Evolutionary conservation across 192 early-diverging fungal species (phyloP), one percentile per base, ranked within the genome.

Genomic region (Coemansia sp.): DNA sequence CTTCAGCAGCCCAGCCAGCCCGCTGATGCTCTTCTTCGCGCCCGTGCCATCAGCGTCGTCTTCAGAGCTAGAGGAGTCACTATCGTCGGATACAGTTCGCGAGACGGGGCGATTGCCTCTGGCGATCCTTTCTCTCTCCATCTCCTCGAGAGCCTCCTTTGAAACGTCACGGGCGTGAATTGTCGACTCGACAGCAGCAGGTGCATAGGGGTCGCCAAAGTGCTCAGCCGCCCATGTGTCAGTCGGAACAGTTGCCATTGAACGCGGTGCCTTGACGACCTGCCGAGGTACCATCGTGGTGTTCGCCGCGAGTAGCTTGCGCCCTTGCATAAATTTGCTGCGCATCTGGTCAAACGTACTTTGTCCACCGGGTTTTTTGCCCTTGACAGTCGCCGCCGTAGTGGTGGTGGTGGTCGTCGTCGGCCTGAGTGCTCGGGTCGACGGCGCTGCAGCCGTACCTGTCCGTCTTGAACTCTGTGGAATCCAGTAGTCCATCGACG

Each of bases 401-500:
- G 55, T 13, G 7, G 32, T 18, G 7, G 32, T 18, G n/a, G 55
- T 47, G 6, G 45, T 16, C 20, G 13, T 39, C 30, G 59, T 27
- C 24, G 59, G 40, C 10, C n/a, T 4, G 6, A 41, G 29, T 3
- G 59, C n/a, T 3, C 44, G 34, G 0, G 44, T 3, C 34, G 35
- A 7, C 27, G 44, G 15, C 34, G 18, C 49, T 12, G 50, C 50
- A 24, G 50, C 22, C 50, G 50, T 53, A 13, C 50, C 50, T 11
- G 39, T 9, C 34, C 18, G 49, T 16, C 64, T 18, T 6, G 32
- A 40, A 38, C 29, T 49, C 1, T 59, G 68, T 24, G 68, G 12
- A 37, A 80, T 20, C 69, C 78, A 72, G n/a, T 37, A 15, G 35
- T 74, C 73, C 66, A 80, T 68, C 1, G 63, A 72, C 15, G 67